Base-by-base conservation (phyloP, 1,284 basidiomycete species). In the Apiotrichum mycotoxinovorans region DNA sequence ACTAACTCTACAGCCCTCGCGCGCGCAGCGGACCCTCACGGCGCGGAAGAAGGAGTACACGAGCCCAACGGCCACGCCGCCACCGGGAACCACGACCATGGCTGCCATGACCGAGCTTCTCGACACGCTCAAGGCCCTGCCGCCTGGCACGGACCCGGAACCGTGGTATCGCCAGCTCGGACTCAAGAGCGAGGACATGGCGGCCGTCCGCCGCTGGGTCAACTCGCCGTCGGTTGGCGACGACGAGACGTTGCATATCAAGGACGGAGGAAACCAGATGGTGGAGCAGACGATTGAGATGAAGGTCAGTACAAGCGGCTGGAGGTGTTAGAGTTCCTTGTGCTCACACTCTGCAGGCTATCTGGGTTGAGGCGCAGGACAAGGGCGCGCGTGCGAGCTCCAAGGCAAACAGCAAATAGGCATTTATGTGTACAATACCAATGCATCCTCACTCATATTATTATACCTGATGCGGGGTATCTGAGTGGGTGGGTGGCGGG, bases 151-250 rank as follows among this genome's bases (percentile, higher is more conserved):
- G 26, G 83, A 85, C 83, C 51, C 72, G 75, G 52, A 46, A 15
- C 15, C 55, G 11, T 23, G 74, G 27, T 75, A 72, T 54, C 55
- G 54, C n/a, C 79, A 80, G 65, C 86, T 85, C 71, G 83, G 80
- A 8, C 74, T 93, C 22, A 84, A 86, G 49, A 62, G 78, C 2
- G 77, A 76, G 22, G 83, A 79, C 57, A 68, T 92, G 54, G 80
- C 84, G 50, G 80, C 73, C 15, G 66, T 93, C 26, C 79, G 83
- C 30, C 76, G 80, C 48, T 83, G 81, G 73, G 82, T 91, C 64
- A 91, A 83, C 70, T 87, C 83, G 54, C 87, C 87, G 4, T 88
- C 84, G 68, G 79, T 88, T 9, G 80, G 83, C 38, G 80, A 80
- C 42, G 77, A 77, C 3, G 80, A 81, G 34, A 76, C 79, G 44